These are phyloP conservation scores for Lachnellula cervina DNA, from an alignment of 2,329 filamentous ascomycete genomes.

Conservation along the genomic window DNA sequence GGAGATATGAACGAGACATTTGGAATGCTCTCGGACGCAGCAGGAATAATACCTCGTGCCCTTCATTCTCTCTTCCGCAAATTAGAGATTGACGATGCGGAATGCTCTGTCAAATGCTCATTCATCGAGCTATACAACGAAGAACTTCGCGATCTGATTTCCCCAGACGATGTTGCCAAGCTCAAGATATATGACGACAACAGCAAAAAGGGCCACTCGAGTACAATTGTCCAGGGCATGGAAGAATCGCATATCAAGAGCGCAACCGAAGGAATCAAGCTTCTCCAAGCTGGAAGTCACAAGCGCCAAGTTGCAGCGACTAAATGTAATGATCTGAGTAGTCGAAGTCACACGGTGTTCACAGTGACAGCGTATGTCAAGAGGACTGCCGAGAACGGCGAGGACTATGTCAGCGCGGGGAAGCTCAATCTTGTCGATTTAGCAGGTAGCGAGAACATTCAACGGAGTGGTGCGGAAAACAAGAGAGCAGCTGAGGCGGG, in stretches of 20 bases:
- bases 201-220: conserved; percentile 75
- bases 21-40: conserved; percentile 81
- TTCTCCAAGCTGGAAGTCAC: conserved; percentile 83
- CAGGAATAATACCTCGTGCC: conserved; percentile 91
- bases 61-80: conserved; percentile 82
- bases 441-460: conserved; percentile 96
- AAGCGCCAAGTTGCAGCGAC: conserved; percentile 97
- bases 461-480: conserved; percentile 94
- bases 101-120: conserved; percentile 92
- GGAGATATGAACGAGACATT: conserved; percentile 89
- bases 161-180: conserved; percentile 75
- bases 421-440: conserved; percentile 96
- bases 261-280: conserved; percentile 78
- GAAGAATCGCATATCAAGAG: conserved; percentile 90
- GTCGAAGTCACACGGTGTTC: conserved; percentile 94
- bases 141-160: conserved; percentile 84
- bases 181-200: conserved; percentile 95
- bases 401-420: conserved; percentile 84
- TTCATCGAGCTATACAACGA: conserved; percentile 99
- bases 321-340: conserved; percentile 99
- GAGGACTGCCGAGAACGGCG: conserved; percentile 71
- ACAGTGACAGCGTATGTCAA: conserved; percentile 92
- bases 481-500: conserved; percentile 95
- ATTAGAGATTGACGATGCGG: conserved; percentile 70
- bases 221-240: conserved; percentile 93